Percentiles rank a stretch among this genome's conserved stretches.
Evolutionary conservation across 1,284 basidiomycete genomes (phyloP).

Genomic region (Trametes hirsuta): DNA sequence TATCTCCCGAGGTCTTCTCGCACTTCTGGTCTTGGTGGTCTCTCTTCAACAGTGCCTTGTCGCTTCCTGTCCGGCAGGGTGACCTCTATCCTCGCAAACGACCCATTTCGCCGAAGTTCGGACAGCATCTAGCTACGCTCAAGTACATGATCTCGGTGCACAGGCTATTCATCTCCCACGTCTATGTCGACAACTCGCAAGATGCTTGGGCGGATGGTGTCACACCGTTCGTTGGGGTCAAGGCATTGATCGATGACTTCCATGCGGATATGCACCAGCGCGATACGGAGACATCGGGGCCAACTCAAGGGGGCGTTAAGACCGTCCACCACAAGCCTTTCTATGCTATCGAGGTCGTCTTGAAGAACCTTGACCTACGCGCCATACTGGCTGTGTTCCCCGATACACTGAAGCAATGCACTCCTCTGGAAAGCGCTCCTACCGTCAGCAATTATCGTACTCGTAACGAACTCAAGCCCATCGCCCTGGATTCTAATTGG

Average conservation of each 20-base stretch:
- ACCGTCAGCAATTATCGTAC: slow-evolving; percentile 53
- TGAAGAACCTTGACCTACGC: slow-evolving; percentile 80
- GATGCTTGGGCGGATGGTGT: slow-evolving; percentile 81
- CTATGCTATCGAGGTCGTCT: slow-evolving; percentile 88
- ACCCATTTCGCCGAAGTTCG: slow-evolving; percentile 86
- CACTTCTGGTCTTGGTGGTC: slow-evolving; percentile 95
- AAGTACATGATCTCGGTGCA: slow-evolving; percentile 89
- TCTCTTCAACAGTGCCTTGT: slow-evolving; percentile 81
- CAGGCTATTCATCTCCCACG: slow-evolving; percentile 85
- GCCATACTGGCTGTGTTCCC: slow-evolving; percentile 79
- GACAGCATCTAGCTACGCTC: slow-evolving; percentile 87
- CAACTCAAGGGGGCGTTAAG: slow-evolving; percentile 56
- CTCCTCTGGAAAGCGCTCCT: slow-evolving; percentile 49
- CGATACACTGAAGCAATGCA: slow-evolving; percentile 67
- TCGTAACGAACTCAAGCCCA: slow-evolving; percentile 45
- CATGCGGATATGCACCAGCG: slow-evolving; percentile 94
- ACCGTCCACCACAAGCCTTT: slow-evolving; percentile 82
- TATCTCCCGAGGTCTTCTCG: slow-evolving; percentile 85
- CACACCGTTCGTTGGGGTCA: slow-evolving; percentile 82
- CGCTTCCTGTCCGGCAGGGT: slow-evolving; percentile 89
- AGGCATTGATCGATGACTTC: slow-evolving; percentile 82
- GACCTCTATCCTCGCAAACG: slow-evolving; percentile 75
- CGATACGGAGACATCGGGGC: slow-evolving; percentile 75
- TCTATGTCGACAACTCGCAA: slow-evolving; percentile 81
- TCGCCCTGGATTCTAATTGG: slow-evolving; percentile 60